Base-by-base conservation (phyloP, 192 early-diverging fungal genomes). In the Haplosporangium gracile region DNA sequence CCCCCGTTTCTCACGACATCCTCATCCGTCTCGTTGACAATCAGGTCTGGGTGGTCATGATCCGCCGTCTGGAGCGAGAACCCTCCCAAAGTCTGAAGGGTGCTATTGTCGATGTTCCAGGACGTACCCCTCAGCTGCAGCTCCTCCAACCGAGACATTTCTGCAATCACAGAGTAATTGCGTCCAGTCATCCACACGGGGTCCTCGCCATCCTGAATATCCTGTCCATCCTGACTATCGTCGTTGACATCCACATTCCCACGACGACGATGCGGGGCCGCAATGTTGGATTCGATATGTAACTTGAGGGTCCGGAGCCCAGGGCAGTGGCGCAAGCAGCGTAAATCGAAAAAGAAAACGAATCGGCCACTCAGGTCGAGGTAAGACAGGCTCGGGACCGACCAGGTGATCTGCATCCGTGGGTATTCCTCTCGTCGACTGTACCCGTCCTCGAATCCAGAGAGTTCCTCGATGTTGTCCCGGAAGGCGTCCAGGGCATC, bases 401-500 rank as follows among this genome's bases (percentile, higher is more conserved):
- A 38, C 82, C 82, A 83, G 29, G 49, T 47, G 29, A 83, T 75
- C 24, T 72, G 45, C 63, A 83, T 77, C 9, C 65, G 57, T 0
- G 60, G 72, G 40, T 83, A 83, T 22, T 69, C 49, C 13, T 78
- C 72, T 10, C 76, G 40, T 0, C 40, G 72, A 13, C 71, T 72
- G 36, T 68, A 78, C 42, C 76, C 82, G 49, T 83, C 82, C 72
- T 83, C 82, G 38, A 11, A 78, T 29, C 76, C 82, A n/a, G 49
- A 38, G 26, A 83, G 29, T 42, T 78, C 82, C 26, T 70, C 72
- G 34, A 83, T 43, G 22, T 72, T 60, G 26, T 83, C 77, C 16
- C 77, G 75, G 36, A 83, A 83, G 15, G 77, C 76, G 34, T 83
- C 82, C 4, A 68, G 65, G 15, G 82, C 82, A 75, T 83, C 77